Evolutionary conservation across 768 basidiomycete genomes (phyloP).

Genomic region (Cubamyces sp.): DNA sequence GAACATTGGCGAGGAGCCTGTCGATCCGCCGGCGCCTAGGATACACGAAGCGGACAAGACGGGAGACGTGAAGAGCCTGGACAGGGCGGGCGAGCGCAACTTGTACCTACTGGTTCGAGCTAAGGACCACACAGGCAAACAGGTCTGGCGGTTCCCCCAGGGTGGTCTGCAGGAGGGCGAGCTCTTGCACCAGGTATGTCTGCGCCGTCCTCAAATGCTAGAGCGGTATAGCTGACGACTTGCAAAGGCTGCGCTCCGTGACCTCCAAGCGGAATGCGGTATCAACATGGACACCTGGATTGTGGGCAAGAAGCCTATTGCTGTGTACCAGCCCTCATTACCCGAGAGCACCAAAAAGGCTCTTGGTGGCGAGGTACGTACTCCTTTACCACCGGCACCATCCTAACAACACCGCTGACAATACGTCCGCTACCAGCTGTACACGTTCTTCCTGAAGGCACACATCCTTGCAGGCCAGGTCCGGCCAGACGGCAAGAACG

Average conservation of each 20-base stretch:
- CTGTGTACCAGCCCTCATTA: slow-evolving; percentile 62
- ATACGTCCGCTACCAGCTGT: slow-evolving; percentile 47
- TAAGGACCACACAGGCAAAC: slow-evolving; percentile 45
- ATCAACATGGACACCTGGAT: slow-evolving; percentile 91
- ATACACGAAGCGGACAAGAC: slow-evolving; percentile 61
- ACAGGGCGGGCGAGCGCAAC: slow-evolving; percentile 83
- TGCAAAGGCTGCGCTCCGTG: slow-evolving; percentile 70
- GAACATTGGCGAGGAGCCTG: slow-evolving; percentile 64
- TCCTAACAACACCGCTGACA: not conserved
- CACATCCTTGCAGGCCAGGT: slow-evolving; percentile 92
- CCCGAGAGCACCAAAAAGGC: slow-evolving; percentile 26
- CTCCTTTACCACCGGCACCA: not conserved
- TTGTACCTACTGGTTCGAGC: slow-evolving; percentile 82
- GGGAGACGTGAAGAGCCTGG: slow-evolving; percentile 72
- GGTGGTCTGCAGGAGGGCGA: slow-evolving; percentile 65
- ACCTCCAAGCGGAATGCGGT: slow-evolving; percentile 75
- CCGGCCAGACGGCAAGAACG: slow-evolving; percentile 51
- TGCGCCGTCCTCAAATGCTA: not conserved
- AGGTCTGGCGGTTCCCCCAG: slow-evolving; percentile 83
- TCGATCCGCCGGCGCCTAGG: slow-evolving; percentile 48
- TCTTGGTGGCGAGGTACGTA: slow-evolving; percentile 24
- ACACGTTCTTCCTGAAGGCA: slow-evolving; percentile 90
- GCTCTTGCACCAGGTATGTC: slow-evolving; percentile 74
- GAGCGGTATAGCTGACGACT: slow-evolving; percentile 11
- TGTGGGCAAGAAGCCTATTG: slow-evolving; percentile 88